Percentiles rank a stretch among this genome's conserved stretches.
Conservation (phyloP, 2,329 filamentous ascomycete genomes). For the Fusarium incarnatum region DNA sequence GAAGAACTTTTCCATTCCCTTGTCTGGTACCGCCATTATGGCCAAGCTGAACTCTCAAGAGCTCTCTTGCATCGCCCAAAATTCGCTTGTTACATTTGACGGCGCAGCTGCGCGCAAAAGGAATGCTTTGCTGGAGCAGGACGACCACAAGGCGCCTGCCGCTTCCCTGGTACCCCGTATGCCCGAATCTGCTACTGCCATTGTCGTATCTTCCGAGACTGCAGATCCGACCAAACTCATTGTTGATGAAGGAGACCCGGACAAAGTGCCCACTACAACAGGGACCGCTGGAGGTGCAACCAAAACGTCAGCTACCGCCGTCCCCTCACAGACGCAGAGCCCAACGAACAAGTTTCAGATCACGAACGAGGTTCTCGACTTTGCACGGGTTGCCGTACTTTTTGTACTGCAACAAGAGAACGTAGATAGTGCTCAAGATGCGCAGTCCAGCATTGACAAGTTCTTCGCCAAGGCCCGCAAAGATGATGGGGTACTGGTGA, state of each 20-base stretch:
- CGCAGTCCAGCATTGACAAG: conserved; percentile 65
- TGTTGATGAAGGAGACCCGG: conserved; percentile 39
- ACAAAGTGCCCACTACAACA: conserved; percentile 21
- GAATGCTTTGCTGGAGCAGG: conserved; percentile 43
- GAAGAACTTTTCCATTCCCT: conserved; percentile 78
- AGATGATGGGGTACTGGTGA: conserved; percentile 48
- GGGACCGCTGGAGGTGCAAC: conserved; percentile 15
- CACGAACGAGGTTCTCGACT: conserved; percentile 70
- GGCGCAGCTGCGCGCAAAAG: conserved; percentile 60
- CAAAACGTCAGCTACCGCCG: conserved; percentile 18
- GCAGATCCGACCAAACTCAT: conserved; percentile 38
- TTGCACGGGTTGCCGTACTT: conserved; percentile 71
- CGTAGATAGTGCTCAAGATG: conserved; percentile 62
- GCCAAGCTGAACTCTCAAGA: conserved; percentile 80
- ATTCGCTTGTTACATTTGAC: conserved; percentile 87
- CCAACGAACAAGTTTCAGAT: conserved; percentile 56
- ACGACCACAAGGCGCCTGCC: conserved; percentile 22
- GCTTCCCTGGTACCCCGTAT: conserved; percentile 23
- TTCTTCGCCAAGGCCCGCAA: conserved; percentile 62
- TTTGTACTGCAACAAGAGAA: conserved; percentile 69
- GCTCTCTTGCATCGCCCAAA: conserved; percentile 85
- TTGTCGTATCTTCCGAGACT: conserved; percentile 37
- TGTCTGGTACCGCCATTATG: conserved; percentile 76
- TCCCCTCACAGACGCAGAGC: conserved; percentile 23
- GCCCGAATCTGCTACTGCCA: conserved; percentile 18